A percentile compares a stretch with the other conserved stretches of the same genome.
Conservation (phyloP, 1,284 basidiomycete species). For the Tetrapyrgos nigripes region DNA sequence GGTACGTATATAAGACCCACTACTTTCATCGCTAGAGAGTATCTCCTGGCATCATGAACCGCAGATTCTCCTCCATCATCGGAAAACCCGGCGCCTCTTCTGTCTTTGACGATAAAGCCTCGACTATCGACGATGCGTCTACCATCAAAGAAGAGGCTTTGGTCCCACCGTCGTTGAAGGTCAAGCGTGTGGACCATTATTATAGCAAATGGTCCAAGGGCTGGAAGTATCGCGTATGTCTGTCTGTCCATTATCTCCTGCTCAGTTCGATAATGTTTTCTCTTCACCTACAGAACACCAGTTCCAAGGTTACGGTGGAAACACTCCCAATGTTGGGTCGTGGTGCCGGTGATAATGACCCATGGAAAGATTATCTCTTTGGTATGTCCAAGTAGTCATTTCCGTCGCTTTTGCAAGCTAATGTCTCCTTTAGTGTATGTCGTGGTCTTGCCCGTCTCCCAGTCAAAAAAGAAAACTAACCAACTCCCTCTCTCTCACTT, state of each 20-base stretch:
- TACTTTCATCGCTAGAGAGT: neutral
- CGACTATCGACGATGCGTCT: constrained; percentile 37
- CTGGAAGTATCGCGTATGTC: constrained; percentile 58
- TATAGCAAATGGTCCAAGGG: constrained; percentile 58
- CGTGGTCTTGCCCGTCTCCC: too few species aligned
- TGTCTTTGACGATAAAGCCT: constrained; percentile 30
- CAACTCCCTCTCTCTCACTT: neutral
- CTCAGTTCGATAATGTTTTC: neutral
- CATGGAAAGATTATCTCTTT: constrained; percentile 61
- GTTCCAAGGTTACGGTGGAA: constrained; percentile 54
- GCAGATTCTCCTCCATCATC: constrained; percentile 39
- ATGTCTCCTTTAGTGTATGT: too few species aligned
- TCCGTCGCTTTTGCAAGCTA: neutral
- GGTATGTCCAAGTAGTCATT: constrained; percentile 34
- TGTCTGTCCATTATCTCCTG: neutral
- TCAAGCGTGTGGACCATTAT: constrained; percentile 63
- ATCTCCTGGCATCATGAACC: constrained; percentile 30
- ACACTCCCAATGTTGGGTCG: constrained; percentile 42
- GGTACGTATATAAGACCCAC: neutral
- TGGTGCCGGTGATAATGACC: constrained; percentile 47
- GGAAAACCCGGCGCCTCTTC: constrained; percentile 26
- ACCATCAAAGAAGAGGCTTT: constrained; percentile 42
- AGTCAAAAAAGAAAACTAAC: too few species aligned
- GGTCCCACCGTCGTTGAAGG: constrained; percentile 52
- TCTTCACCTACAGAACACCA: constrained; percentile 49